Evolutionary conservation across 2,329 filamentous ascomycete species (phyloP).

Genomic region (Fusarium denticulatum): DNA sequence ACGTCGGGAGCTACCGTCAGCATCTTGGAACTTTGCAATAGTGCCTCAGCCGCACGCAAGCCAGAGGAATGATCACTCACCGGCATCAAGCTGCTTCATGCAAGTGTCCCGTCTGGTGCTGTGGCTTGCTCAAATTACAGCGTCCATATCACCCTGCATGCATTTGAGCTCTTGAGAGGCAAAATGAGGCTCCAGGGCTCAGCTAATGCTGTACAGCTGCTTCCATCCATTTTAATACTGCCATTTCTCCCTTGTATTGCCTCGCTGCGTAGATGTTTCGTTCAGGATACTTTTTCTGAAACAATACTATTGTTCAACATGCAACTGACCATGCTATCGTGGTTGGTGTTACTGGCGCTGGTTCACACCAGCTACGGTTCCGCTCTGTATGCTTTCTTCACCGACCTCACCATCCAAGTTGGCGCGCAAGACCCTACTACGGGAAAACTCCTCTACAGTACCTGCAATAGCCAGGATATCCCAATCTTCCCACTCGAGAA

Average conservation of each 20-base stretch:
- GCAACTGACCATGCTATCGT: neutral
- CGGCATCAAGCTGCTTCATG: neutral
- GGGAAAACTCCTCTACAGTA: neutral
- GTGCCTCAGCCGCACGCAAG: neutral
- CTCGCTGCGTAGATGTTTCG: fast-evolving
- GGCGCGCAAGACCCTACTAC: neutral
- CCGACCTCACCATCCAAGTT: neutral
- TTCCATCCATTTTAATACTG: neutral
- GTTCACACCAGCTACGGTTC: neutral
- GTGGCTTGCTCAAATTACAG: neutral
- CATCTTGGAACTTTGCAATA: neutral
- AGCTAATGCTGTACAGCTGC: too few species aligned
- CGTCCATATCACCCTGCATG: neutral
- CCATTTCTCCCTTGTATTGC: fast-evolving
- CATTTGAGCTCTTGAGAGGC: neutral
- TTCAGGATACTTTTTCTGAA: neutral
- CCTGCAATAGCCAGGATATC: neutral
- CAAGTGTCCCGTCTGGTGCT: neutral
- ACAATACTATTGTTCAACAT: fast-evolving
- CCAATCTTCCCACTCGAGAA: neutral
- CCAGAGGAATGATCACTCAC: neutral
- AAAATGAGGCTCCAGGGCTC: neutral
- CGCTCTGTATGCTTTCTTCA: neutral
- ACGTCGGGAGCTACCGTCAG: neutral
- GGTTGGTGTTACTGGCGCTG: neutral